Evolutionary conservation across 2,329 filamentous ascomycete genomes (phyloP), one percentile per base, ranked within the genome.

Genomic region (Leptodontidium sp.): DNA sequence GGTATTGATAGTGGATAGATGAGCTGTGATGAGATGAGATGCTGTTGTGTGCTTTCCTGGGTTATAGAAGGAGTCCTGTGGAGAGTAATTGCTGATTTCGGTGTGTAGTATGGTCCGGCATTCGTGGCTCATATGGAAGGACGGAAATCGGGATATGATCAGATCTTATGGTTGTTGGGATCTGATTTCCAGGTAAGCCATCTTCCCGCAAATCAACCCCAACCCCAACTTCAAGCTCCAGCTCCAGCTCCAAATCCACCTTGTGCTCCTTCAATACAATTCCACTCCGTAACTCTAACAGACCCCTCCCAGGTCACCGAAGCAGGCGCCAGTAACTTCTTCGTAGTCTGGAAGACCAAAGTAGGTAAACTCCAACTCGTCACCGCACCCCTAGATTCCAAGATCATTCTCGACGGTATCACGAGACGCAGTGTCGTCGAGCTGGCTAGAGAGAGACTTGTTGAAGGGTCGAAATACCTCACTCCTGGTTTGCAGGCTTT

Each of bases 151-250:
- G 94, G 94, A 0, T 98, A 89, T 81, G 88, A 95, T 78, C 94
- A 98, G 85, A 91, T 97, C 67, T 86, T 98, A 15, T 98, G 94
- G 94, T 85, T 98, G 62, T 96, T 97, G 77, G 93, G 93, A 1
- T 40, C 69, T 11, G 80, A 87, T 49, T 86, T 94, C 74, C 71
- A 74, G 57, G 70, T 71, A 45, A 24, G 61, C n/a, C 35, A 0
- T 24, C 15, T 4, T 38, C 12, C 6, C 14, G 12, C 53, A 38
- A 38, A 55, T 17, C 9, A 5, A 1, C 26, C 15, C 14, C 9
- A 5, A 1, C 26, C 15, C 14, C 14, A 21, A 57, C 15, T 38
- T 38, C 53, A 38, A 32, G 15, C 6, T n/a, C 32, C 14, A 38
- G 15, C 6, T n/a, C 32, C 14, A 38, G 21, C 21, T 21, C 21